Conservation (phyloP, 2,329 filamentous ascomycete species). For the Ceratocystiopsis sp. region DNA sequence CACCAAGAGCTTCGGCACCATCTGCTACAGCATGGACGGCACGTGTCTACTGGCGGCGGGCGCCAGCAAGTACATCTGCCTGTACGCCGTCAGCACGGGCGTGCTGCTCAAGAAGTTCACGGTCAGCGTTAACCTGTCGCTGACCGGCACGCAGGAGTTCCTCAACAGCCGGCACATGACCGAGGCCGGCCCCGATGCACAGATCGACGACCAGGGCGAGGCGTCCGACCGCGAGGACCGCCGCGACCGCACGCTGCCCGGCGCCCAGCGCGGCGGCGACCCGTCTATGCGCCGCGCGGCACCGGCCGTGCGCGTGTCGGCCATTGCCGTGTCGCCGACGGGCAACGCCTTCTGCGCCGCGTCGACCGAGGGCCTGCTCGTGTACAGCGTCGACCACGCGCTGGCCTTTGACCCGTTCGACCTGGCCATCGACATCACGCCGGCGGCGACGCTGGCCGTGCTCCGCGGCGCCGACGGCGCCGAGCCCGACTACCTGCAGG, state of each 20-base stretch:
- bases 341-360: conserved; percentile 87
- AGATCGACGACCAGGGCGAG: conserved; percentile 80
- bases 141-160: conserved; percentile 93
- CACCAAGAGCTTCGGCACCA: conserved; percentile 77
- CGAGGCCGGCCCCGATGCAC: conserved; percentile 67
- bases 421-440: conserved; percentile 84
- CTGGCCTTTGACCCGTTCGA: conserved; percentile 92
- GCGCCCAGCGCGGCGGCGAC: conserved; percentile 73
- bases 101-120: conserved; percentile 90
- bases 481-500: conserved; percentile 73
- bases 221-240: conserved; percentile 79
- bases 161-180: conserved; percentile 84
- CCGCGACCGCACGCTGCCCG: conserved; percentile 62
- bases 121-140: conserved; percentile 84
- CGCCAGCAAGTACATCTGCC: conserved; percentile 95
- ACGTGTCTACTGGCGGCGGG: conserved; percentile 79
- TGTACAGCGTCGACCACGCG: conserved; percentile 77
- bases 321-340: conserved; percentile 74
- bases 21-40: conserved; percentile 84
- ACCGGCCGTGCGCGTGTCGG: conserved; percentile 70
- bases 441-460: conserved; percentile 59
- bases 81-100: conserved; percentile 89
- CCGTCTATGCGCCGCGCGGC: conserved; percentile 59
- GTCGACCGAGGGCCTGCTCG: conserved; percentile 80
- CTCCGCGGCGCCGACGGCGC: conserved; percentile 23